Evolutionary conservation across 164 flowering plant species (phyloP).

Genomic region (Annona squamosa): DNA sequence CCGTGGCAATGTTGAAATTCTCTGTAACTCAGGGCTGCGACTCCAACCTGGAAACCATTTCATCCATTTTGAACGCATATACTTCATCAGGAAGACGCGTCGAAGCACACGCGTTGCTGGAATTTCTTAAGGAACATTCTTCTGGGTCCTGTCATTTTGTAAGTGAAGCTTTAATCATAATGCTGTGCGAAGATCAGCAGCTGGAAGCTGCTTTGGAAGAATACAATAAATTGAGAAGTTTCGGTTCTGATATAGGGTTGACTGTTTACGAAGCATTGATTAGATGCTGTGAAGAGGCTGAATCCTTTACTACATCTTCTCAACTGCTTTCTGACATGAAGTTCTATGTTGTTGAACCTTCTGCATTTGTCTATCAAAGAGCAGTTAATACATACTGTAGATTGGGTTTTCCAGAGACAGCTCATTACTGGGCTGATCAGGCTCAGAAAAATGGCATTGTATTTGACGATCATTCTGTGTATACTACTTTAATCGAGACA

Average conservation of each 20-base stretch:
- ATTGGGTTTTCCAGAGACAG: constrained; percentile 85
- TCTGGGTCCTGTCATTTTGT: constrained; percentile 4
- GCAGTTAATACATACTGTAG: constrained; percentile 54
- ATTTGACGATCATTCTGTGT: constrained; percentile 31
- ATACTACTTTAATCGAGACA: constrained; percentile 53
- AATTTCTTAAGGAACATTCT: constrained; percentile 8
- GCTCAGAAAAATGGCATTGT: constrained; percentile 46
- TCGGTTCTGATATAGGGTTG: constrained; percentile 27
- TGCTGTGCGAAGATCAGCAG: constrained; percentile 10
- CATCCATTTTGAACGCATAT: constrained; percentile 55
- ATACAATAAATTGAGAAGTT: constrained; percentile 32
- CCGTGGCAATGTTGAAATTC: constrained; percentile 47
- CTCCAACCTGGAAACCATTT: constrained; percentile 44
- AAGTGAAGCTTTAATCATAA: constrained; percentile 8
- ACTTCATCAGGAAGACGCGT: constrained; percentile 48
- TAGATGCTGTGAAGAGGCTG: constrained; percentile 49
- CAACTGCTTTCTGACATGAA: constrained; percentile 82
- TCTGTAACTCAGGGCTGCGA: constrained; percentile 46
- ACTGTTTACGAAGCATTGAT: constrained; percentile 64
- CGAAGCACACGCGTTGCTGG: constrained; percentile 44
- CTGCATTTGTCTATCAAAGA: constrained; percentile 32
- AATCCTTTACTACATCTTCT: constrained; percentile 55
- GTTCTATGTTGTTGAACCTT: constrained; percentile 52
- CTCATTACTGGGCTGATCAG: constrained; percentile 50
- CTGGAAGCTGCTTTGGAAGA: constrained; percentile 30